phyloP scores from a whole-genome alignment of 2,329 filamentous ascomycete genomes.

The Colletotrichum gigasporum region DNA sequence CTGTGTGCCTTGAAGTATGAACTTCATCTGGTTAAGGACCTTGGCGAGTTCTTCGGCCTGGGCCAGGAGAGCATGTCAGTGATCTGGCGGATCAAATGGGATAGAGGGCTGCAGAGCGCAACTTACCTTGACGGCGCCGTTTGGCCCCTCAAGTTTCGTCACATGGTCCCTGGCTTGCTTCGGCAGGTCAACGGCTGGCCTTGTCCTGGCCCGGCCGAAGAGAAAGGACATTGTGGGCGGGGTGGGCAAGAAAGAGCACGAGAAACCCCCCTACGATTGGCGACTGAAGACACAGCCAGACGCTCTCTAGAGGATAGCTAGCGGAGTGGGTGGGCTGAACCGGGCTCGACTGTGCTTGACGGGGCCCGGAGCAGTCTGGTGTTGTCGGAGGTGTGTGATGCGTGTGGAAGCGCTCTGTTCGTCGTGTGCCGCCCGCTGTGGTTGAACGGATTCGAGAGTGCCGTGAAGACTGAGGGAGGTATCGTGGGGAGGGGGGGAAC shows the following conservation, averaged over 20 bases:
- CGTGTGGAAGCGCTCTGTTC: too few species aligned
- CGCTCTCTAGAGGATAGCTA: too few species aligned
- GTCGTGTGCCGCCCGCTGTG: too few species aligned
- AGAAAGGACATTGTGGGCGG: conserved; percentile 61
- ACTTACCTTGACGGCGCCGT: conserved; percentile 57
- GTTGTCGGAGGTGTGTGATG: too few species aligned
- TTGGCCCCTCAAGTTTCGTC: conserved; percentile 59
- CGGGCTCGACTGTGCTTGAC: too few species aligned
- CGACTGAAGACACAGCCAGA: not conserved
- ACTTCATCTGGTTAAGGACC: conserved; percentile 89
- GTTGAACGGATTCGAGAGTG: not conserved
- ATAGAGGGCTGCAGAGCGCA: conserved; percentile 2
- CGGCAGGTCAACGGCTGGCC: conserved; percentile 62
- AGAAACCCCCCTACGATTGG: not conserved
- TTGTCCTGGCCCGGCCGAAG: conserved; percentile 62
- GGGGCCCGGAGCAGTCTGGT: too few species aligned
- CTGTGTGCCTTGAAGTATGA: conserved; percentile 91
- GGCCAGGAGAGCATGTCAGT: conserved; percentile 32
- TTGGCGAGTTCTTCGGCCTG: conserved; percentile 90
- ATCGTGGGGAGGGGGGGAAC: not conserved
- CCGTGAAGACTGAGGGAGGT: not conserved
- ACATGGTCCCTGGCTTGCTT: conserved; percentile 66
- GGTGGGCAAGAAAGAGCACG: not conserved
- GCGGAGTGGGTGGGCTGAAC: too few species aligned
- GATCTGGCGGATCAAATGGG: conserved; percentile 30